Evolutionary conservation across 1,139 yeast species (phyloP).

Genomic region (Magnusiomyces suaveolens): DNA sequence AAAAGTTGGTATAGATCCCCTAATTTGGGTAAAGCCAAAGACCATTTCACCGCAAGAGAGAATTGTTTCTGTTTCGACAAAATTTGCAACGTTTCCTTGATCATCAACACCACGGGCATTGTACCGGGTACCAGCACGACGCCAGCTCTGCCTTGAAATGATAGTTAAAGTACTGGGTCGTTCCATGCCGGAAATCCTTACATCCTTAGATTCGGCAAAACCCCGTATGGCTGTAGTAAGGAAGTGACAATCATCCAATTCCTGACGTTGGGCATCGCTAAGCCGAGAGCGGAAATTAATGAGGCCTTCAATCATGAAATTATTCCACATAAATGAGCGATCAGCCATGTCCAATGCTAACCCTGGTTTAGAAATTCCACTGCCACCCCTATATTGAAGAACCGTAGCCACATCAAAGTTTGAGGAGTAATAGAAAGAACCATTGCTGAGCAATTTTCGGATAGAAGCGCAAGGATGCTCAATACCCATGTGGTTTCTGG

Average conservation of each 20-base stretch:
- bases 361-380: conserved; percentile 26
- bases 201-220: conserved; percentile 67
- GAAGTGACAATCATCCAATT: conserved; percentile 66
- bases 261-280: conserved; percentile 46
- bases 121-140: conserved; percentile 90
- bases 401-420: conserved; percentile 85
- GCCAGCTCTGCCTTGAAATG: conserved; percentile 89
- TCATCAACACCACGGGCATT: conserved; percentile 94
- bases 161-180: conserved; percentile 57
- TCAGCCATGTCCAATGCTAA: conserved; percentile 40
- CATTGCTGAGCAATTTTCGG: conserved; percentile 68
- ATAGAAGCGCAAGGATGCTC: conserved; percentile 82
- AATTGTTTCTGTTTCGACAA: conserved; percentile 88
- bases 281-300: conserved; percentile 63
- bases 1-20: conserved; percentile 93
- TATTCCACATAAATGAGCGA: conserved; percentile 93
- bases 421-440: conserved; percentile 85
- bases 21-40: conserved; percentile 72
- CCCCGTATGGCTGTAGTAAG: conserved; percentile 90
- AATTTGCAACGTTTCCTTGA: conserved; percentile 82
- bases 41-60: conserved; percentile 46
- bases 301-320: conserved; percentile 79
- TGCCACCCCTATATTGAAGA: conserved; percentile 48
- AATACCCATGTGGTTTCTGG: conserved; percentile 23
- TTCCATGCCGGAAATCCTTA: conserved; percentile 40